Percentiles rank a stretch among this genome's conserved stretches.
Conservation (phyloP, 192 early-diverging fungal species). For the Coemansia sp. region DNA sequence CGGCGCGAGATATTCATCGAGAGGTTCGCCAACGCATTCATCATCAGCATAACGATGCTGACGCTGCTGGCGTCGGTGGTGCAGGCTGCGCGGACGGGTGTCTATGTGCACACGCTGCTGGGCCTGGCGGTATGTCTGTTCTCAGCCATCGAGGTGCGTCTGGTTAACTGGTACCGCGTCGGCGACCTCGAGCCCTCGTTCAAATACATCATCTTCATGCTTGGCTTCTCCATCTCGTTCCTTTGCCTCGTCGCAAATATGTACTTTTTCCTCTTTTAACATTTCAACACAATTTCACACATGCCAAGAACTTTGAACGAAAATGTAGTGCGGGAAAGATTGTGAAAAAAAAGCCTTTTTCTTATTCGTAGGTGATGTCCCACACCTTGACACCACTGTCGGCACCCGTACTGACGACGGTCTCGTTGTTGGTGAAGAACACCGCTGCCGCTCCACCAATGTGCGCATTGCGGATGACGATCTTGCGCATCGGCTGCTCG, state of each 20-base stretch:
- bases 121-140: conserved; percentile 28
- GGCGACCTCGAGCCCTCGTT: conserved; percentile 59
- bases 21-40: conserved; percentile 29
- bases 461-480: conserved; percentile 81
- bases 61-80: conserved; percentile 25
- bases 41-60: conserved; percentile 12
- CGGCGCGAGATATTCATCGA: conserved; percentile 51
- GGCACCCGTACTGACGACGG: conserved; percentile 73
- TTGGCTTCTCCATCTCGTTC: conserved; percentile 34
- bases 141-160: conserved; percentile 43
- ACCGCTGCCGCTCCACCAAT: conserved; percentile 74
- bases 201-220: conserved; percentile 34
- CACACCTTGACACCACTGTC: conserved; percentile 83
- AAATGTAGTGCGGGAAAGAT: too few relatives aligned
- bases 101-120: conserved; percentile 29
- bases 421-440: conserved; percentile 65
- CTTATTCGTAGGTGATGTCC: conserved; percentile 24
- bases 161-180: conserved; percentile 57
- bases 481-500: conserved; percentile 73
- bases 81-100: conserved; percentile 20
- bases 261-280: conserved; percentile 45
- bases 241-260: conserved; percentile 49
- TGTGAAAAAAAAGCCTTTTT: too few relatives aligned
- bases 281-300: too few relatives aligned
- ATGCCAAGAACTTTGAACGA: too few relatives aligned